Percentiles rank a stretch among this genome's conserved stretches.
Evolutionary conservation across 139 green algal genomes (phyloP).

Genomic region (Tetraselmis chui): DNA sequence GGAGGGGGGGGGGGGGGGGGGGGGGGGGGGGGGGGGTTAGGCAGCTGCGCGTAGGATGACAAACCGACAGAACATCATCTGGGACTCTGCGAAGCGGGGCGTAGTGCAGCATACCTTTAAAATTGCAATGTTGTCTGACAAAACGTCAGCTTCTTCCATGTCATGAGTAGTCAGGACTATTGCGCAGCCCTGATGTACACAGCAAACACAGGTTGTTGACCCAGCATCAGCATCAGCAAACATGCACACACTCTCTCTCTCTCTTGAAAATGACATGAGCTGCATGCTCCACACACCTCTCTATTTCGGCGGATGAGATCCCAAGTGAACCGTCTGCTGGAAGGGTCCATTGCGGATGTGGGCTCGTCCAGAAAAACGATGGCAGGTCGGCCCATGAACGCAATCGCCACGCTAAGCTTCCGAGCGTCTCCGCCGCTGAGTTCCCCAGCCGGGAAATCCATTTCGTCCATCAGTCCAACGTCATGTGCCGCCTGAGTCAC

Average conservation of each 20-base stretch:
- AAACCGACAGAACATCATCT: no score
- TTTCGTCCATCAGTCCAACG: slow-evolving; percentile 40
- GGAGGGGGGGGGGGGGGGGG: no score
- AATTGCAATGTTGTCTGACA: slow-evolving; percentile 73
- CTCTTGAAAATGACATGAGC: no score
- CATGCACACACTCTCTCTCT: no score
- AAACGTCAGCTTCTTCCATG: slow-evolving; percentile 82
- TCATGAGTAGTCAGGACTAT: slow-evolving; percentile 91
- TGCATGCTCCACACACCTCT: no score
- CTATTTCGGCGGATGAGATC: slow-evolving; percentile 50
- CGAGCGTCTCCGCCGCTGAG: slow-evolving; percentile 72
- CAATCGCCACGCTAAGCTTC: slow-evolving; percentile 69
- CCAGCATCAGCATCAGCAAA: no score
- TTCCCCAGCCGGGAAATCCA: slow-evolving; percentile 36
- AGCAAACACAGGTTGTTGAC: no score
- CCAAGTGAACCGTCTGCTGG: slow-evolving; percentile 65
- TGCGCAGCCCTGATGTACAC: slow-evolving; percentile 30
- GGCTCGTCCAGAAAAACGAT: slow-evolving; percentile 73
- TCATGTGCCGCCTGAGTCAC: slow-evolving; percentile 1
- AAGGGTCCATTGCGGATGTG: slow-evolving; percentile 79
- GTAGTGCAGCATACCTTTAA: no score
- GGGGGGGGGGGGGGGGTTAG: no score
- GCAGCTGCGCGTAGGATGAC: no score
- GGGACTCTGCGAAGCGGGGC: no score
- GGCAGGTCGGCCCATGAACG: slow-evolving; percentile 60